Percentiles rank a stretch among this genome's conserved stretches.
Conservation (phyloP, 2,329 filamentous ascomycete genomes). For the Westerdykella sp. region DNA sequence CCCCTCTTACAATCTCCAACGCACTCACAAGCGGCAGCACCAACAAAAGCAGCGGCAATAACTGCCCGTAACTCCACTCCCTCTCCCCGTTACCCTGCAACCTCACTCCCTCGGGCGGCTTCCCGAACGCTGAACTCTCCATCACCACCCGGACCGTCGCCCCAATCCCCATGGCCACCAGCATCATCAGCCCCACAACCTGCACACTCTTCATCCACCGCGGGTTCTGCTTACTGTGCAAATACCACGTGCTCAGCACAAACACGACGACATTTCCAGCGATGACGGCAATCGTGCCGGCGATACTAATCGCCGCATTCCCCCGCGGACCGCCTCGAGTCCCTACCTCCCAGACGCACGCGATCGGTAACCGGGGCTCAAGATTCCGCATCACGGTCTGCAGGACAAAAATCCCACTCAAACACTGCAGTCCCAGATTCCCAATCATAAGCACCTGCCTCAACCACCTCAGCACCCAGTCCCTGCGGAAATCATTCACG, state of each 20-base stretch:
- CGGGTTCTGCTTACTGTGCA: slow-evolving; percentile 50
- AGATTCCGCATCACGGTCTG: slow-evolving; percentile 50
- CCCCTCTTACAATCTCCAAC: slow-evolving; percentile 51
- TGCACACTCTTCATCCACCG: slow-evolving; percentile 52
- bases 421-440: slow-evolving; percentile 54
- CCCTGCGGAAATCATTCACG: slow-evolving; percentile 59
- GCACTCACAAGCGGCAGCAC: slow-evolving; percentile 55
- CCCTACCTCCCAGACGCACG: slow-evolving; percentile 52
- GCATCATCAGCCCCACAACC: slow-evolving; percentile 47
- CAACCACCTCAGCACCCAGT: slow-evolving; percentile 62
- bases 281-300: slow-evolving; percentile 58
- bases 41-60: slow-evolving; percentile 55
- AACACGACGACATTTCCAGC: slow-evolving; percentile 55
- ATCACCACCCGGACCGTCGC: slow-evolving; percentile 53
- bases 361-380: slow-evolving; percentile 52
- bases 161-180: slow-evolving; percentile 51
- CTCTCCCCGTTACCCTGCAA: slow-evolving; percentile 51
- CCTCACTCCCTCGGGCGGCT: slow-evolving; percentile 39
- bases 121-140: slow-evolving; percentile 56
- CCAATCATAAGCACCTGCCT: slow-evolving; percentile 60
- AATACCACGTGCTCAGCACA: slow-evolving; percentile 56
- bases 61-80: slow-evolving; percentile 58
- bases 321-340: slow-evolving; percentile 31
- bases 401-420: slow-evolving; percentile 53
- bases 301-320: slow-evolving; percentile 46